These are phyloP conservation scores for Leptodontidium sp. DNA, from an alignment of 2,329 filamentous ascomycete genomes.

Conservation along the genomic window DNA sequence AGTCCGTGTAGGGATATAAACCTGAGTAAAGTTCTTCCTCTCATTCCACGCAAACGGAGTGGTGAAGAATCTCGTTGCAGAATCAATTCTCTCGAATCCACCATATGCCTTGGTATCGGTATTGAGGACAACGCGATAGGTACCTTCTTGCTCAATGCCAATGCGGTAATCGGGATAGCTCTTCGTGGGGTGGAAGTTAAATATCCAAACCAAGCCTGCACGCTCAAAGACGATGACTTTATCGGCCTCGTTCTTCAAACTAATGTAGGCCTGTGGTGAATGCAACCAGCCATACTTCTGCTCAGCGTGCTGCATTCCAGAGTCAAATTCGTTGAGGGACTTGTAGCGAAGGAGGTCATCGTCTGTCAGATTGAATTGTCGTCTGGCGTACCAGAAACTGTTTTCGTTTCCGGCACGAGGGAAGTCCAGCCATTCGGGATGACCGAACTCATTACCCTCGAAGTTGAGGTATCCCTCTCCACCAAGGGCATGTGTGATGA, in stretches of 20 bases:
- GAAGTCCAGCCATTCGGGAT: slow-evolving; percentile 99
- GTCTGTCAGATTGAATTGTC: slow-evolving; percentile 92
- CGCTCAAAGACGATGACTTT: slow-evolving; percentile 97
- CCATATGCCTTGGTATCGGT: slow-evolving; percentile 81
- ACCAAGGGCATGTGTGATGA: slow-evolving; percentile 89
- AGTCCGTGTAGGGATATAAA: slow-evolving; percentile 86
- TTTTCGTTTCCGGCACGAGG: slow-evolving; percentile 92
- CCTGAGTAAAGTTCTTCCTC: slow-evolving; percentile 87
- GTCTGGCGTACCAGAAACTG: slow-evolving; percentile 92
- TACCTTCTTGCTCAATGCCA: slow-evolving; percentile 83
- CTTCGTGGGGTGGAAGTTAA: slow-evolving; percentile 89
- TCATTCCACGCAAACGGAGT: slow-evolving; percentile 91
- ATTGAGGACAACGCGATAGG: slow-evolving; percentile 86
- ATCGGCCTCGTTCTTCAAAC: slow-evolving; percentile 90
- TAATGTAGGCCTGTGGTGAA: slow-evolving; percentile 86
- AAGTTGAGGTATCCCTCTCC: slow-evolving; percentile 99
- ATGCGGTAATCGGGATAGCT: slow-evolving; percentile 95
- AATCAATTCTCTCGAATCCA: slow-evolving; percentile 79
- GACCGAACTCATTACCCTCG: slow-evolving; percentile 97
- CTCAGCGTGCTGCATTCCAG: slow-evolving; percentile 87
- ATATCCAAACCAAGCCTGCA: slow-evolving; percentile 88
- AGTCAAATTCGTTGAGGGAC: slow-evolving; percentile 93
- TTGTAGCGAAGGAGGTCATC: slow-evolving; percentile 86
- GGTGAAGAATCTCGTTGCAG: slow-evolving; percentile 89
- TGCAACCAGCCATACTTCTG: slow-evolving; percentile 92